Percentiles rank a stretch among this genome's conserved stretches.
phyloP scores from a whole-genome alignment of 345 rosid species.

The Toxicodendron radicans region DNA sequence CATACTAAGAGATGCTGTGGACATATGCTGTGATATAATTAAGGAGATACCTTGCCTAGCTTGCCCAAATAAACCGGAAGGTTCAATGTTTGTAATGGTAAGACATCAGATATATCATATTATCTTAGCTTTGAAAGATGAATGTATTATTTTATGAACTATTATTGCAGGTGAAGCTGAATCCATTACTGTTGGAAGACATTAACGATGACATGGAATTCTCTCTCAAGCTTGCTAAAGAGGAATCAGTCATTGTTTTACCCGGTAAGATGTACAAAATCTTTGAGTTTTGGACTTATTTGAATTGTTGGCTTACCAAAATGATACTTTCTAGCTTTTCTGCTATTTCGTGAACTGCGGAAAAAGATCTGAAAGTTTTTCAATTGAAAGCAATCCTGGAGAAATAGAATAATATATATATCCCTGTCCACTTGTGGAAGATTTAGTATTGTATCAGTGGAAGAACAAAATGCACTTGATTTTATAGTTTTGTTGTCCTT shows the following conservation, averaged over 20 bases:
- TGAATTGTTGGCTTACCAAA: neutral
- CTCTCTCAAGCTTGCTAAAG: conserved; percentile 55
- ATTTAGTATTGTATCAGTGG: too few species aligned
- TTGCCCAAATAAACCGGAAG: conserved; percentile 50
- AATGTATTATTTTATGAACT: neutral
- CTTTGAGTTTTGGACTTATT: neutral
- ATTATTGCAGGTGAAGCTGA: conserved; percentile 40
- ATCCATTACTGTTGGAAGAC: conserved; percentile 36
- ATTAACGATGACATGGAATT: conserved; percentile 60
- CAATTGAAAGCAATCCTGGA: neutral
- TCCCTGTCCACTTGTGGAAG: too few species aligned
- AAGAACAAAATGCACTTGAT: too few species aligned
- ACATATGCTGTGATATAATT: conserved; percentile 31
- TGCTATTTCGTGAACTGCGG: neutral
- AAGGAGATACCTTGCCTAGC: conserved; percentile 48
- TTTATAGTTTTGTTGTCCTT: too few species aligned
- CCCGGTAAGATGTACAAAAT: conserved; percentile 39
- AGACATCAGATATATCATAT: neutral
- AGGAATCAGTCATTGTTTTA: conserved; percentile 52
- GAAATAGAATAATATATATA: too few species aligned
- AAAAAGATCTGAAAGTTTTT: too few species aligned
- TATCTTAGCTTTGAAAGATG: neutral
- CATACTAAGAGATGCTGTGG: conserved; percentile 38
- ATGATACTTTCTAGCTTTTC: neutral
- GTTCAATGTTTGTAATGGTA: conserved; percentile 56